Conservation (phyloP, 768 basidiomycete genomes). For the Leccinum disarticulatum region DNA sequence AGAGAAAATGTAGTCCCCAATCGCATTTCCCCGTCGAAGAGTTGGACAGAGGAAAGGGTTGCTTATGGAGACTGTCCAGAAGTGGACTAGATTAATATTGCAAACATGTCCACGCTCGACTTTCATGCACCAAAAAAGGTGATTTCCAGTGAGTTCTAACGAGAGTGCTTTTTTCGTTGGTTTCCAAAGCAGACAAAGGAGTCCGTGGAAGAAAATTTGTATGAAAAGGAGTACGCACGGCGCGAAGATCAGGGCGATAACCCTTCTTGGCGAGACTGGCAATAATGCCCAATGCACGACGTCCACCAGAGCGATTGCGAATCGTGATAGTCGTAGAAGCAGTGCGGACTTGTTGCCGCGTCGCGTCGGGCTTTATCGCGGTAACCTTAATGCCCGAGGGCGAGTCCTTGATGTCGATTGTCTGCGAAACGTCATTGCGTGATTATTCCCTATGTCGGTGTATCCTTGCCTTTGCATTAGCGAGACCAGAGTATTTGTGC, state of each 20-base stretch:
- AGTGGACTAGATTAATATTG: conserved; percentile 51
- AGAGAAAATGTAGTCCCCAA: conserved; percentile 24
- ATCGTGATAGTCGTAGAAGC: conserved; percentile 52
- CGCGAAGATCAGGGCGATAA: conserved; percentile 77
- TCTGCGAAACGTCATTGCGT: conserved; percentile 40
- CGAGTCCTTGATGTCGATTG: conserved; percentile 60
- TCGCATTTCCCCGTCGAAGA: conserved; percentile 32
- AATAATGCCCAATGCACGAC: conserved; percentile 67
- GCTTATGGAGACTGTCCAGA: conserved; percentile 23
- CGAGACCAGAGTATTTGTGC: conserved; percentile 88
- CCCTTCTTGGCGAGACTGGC: conserved; percentile 59
- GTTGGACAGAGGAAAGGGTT: conserved; percentile 28
- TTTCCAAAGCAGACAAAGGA: conserved; percentile 1
- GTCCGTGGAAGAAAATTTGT: background rate
- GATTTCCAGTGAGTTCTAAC: conserved; percentile 89
- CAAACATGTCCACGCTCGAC: conserved; percentile 94
- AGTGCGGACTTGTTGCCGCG: conserved; percentile 48
- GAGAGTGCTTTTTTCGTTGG: conserved; percentile 59
- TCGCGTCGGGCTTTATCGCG: conserved; percentile 63
- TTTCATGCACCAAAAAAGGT: conserved; percentile 62
- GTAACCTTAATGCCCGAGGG: conserved; percentile 57
- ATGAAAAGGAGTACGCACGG: conserved; percentile 49
- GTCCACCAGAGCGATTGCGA: conserved; percentile 67
- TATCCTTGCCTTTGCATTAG: conserved; percentile 69
- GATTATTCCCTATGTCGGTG: background rate